Evolutionary conservation across 225 moss, liverwort and hornwort species (phyloP).

Genomic region (Pseudoscleropodium purum): DNA sequence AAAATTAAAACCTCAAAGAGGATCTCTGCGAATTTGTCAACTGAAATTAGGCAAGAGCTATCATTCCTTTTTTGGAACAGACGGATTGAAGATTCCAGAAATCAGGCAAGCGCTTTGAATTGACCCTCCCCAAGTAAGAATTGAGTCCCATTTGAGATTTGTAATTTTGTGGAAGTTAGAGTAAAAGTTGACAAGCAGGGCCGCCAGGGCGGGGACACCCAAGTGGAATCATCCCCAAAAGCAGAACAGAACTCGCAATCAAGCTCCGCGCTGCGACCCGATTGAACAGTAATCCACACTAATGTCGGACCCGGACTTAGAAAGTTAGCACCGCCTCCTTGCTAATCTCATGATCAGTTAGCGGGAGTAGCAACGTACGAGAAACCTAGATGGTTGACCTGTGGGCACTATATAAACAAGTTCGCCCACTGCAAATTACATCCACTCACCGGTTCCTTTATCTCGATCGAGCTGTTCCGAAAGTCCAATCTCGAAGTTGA

Average conservation of each 20-base stretch:
- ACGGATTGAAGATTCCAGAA: neutral
- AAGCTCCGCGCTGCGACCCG: conserved; percentile 1
- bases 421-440: too few relatives aligned
- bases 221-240: neutral
- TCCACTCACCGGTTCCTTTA: neutral
- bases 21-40: neutral
- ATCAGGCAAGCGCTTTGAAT: neutral
- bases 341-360: neutral
- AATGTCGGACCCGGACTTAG: neutral
- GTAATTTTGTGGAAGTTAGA: neutral
- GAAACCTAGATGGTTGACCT: neutral
- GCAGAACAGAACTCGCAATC: neutral
- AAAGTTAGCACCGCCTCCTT: neutral
- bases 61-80: neutral
- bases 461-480: neutral
- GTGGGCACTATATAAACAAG: neutral
- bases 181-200: neutral
- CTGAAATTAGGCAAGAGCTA: neutral
- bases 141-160: neutral
- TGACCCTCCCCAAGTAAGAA: neutral
- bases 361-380: neutral
- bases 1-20: neutral
- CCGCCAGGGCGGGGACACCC: neutral
- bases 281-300: neutral
- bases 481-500: neutral